These are phyloP conservation scores for Fraxinus dipetala DNA, from an alignment of 305 asterid species.

Conservation along the genomic window DNA sequence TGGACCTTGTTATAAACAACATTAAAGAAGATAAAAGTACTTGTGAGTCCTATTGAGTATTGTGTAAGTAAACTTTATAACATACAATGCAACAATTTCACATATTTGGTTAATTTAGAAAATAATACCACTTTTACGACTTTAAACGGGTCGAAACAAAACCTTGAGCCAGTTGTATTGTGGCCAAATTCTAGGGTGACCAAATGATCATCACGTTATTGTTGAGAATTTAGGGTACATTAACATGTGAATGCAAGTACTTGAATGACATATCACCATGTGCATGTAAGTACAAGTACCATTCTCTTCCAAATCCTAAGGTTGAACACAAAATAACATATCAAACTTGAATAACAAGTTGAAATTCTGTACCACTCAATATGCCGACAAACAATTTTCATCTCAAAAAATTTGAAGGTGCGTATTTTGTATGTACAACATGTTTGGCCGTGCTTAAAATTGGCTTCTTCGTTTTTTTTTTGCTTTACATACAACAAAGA, in stretches of 20 bases:
- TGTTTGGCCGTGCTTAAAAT: neutral
- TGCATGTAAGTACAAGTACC: neutral
- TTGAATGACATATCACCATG: neutral
- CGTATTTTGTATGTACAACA: no score
- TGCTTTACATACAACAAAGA: no score
- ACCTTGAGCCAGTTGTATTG: neutral
- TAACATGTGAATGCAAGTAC: neutral
- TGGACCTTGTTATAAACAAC: no score
- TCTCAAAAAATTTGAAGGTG: neutral
- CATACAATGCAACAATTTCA: neutral
- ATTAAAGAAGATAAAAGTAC: slow-evolving; percentile 45
- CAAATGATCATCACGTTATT: neutral
- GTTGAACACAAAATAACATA: neutral
- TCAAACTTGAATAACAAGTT: neutral
- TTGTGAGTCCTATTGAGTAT: neutral
- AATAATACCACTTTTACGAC: neutral
- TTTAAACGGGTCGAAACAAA: neutral
- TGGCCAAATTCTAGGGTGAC: neutral
- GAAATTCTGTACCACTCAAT: no score
- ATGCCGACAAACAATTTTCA: neutral
- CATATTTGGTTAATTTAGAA: neutral
- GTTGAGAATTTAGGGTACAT: neutral
- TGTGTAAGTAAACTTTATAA: neutral
- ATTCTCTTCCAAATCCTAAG: neutral
- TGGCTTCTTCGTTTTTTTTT: no score